These are phyloP conservation scores for Talaromyces sp. DNA, from an alignment of 2,329 filamentous ascomycete genomes.

Conservation along the genomic window DNA sequence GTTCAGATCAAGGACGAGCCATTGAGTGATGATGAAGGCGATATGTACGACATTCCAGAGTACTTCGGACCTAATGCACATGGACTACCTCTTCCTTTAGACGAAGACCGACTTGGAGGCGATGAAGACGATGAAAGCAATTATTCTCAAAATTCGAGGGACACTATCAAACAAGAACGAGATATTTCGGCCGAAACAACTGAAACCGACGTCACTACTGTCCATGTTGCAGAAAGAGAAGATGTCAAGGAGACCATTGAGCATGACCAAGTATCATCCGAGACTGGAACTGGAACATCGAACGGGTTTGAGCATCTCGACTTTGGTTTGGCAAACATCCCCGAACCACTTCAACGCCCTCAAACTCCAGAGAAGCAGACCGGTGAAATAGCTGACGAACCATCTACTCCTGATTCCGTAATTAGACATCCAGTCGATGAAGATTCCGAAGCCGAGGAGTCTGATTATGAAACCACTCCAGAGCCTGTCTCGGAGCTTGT, in stretches of 20 bases:
- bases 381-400: conserved; percentile 54
- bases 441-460: conserved; percentile 31
- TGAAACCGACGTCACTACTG: conserved; percentile 33
- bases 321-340: conserved; percentile 41
- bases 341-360: conserved; percentile 41
- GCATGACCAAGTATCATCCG: neutral
- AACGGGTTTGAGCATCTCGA: conserved; percentile 42
- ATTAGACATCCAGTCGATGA: conserved; percentile 69
- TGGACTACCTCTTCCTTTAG: conserved; percentile 48
- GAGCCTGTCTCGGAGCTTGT: conserved; percentile 73
- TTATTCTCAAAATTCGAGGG: conserved; percentile 49
- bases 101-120: conserved; percentile 33
- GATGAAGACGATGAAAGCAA: conserved; percentile 57
- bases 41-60: conserved; percentile 66
- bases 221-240: conserved; percentile 26
- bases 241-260: conserved; percentile 38
- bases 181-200: conserved; percentile 25
- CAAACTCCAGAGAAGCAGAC: conserved; percentile 55
- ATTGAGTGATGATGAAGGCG: conserved; percentile 57
- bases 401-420: conserved; percentile 81
- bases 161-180: conserved; percentile 26
- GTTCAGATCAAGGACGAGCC: conserved; percentile 66
- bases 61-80: conserved; percentile 35
- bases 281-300: neutral
- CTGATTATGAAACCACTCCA: conserved; percentile 33